Conservation (phyloP, 148 eudicot species). For the Pharnaceum exiguum region DNA sequence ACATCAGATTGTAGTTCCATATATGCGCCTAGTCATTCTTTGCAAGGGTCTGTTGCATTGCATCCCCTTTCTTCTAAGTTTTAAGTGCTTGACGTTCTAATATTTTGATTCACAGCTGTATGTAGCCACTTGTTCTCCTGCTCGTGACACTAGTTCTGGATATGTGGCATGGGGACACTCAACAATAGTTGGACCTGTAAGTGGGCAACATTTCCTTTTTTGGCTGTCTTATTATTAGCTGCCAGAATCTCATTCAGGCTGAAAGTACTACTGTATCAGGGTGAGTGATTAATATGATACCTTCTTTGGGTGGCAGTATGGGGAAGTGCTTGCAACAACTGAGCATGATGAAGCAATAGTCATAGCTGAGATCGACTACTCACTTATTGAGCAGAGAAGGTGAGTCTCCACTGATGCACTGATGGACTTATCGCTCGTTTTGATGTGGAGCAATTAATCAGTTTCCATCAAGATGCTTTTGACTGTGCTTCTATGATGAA, state of each 20-base stretch:
- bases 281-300: too few species aligned
- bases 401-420: slow-evolving; percentile 8
- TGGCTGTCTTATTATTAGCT: background rate
- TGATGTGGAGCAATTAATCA: background rate
- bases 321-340: slow-evolving; percentile 53
- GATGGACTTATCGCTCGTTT: background rate
- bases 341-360: slow-evolving; percentile 46
- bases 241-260: background rate
- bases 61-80: background rate
- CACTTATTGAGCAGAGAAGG: slow-evolving; percentile 40
- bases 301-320: slow-evolving; percentile 30
- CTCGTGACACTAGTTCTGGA: slow-evolving; percentile 37
- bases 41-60: background rate
- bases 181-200: slow-evolving; percentile 62
- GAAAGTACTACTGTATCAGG: too few species aligned
- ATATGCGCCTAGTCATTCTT: too few species aligned
- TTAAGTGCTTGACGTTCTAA: background rate
- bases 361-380: slow-evolving; percentile 53
- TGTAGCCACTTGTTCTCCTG: slow-evolving; percentile 67
- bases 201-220: background rate
- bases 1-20: too few species aligned
- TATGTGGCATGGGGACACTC: slow-evolving; percentile 70
- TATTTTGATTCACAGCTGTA: slow-evolving; percentile 29
- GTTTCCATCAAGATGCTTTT: background rate
- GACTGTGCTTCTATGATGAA: background rate